A percentile compares a stretch with the other conserved stretches of the same genome.
These are phyloP conservation scores for Pseudonitzschia pungens DNA, from an alignment of 108 stramenopile species.

Conservation along the genomic window DNA sequence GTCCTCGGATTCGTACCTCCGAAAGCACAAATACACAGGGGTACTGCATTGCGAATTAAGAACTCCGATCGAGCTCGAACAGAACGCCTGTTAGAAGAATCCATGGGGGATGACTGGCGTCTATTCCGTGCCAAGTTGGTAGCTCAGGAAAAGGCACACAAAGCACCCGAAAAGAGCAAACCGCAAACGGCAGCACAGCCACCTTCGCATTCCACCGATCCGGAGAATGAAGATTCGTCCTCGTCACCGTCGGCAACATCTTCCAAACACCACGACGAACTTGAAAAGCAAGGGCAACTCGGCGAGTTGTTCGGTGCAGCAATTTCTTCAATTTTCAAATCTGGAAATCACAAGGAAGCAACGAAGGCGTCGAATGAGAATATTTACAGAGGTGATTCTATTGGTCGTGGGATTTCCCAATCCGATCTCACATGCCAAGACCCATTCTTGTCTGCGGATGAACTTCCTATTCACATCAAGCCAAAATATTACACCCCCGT, in stretches of 20 bases:
- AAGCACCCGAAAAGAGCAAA: conserved; percentile 5
- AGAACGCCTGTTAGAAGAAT: conserved; percentile 74
- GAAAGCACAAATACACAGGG: not conserved
- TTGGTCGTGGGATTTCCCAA: conserved; percentile 34
- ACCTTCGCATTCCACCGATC: not conserved
- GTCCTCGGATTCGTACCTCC: conserved; percentile 1
- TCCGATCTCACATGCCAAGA: conserved; percentile 47
- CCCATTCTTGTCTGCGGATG: conserved; percentile 74
- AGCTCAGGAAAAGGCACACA: conserved; percentile 59
- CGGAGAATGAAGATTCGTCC: not conserved
- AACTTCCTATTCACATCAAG: conserved; percentile 71
- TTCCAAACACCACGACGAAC: conserved; percentile 12
- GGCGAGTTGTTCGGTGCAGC: conserved; percentile 72
- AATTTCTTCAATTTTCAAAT: conserved; percentile 70
- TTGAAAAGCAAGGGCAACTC: conserved; percentile 50
- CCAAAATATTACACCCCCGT: conserved; percentile 42
- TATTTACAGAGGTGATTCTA: conserved; percentile 65
- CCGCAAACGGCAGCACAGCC: conserved; percentile 6
- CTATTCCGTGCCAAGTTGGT: conserved; percentile 84
- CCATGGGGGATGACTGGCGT: conserved; percentile 86
- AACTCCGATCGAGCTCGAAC: conserved; percentile 78
- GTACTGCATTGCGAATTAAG: conserved; percentile 26
- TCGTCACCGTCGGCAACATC: conserved; percentile 4
- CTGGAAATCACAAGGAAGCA: conserved; percentile 14
- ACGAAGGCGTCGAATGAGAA: conserved; percentile 16